Conservation (phyloP, 2,329 filamentous ascomycete genomes). For the Gliomastix tumulicola region DNA sequence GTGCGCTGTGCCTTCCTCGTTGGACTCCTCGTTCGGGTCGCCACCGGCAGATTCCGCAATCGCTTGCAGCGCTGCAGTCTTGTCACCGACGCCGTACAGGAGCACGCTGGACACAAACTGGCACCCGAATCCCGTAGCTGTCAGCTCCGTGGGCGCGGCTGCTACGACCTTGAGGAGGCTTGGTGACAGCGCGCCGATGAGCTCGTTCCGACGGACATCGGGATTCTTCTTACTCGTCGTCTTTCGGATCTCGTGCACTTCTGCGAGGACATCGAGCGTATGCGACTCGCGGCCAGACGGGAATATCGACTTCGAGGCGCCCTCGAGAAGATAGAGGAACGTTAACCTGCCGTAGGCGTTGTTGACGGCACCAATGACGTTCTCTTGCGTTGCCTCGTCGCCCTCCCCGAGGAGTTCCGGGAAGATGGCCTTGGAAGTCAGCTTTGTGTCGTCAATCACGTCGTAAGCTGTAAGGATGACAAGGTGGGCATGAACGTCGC, state of each 20-base stretch:
- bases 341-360: slow-evolving; percentile 59
- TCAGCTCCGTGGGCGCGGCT: slow-evolving; percentile 59
- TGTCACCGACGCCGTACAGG: slow-evolving; percentile 69
- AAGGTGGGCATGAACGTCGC: slow-evolving; percentile 69
- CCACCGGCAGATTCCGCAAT: slow-evolving; percentile 57
- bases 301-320: slow-evolving; percentile 53
- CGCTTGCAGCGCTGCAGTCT: slow-evolving; percentile 65
- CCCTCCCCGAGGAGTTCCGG: slow-evolving; percentile 75
- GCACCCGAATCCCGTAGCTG: slow-evolving; percentile 73
- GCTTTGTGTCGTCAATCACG: slow-evolving; percentile 88
- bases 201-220: slow-evolving; percentile 65
- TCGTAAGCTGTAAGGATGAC: slow-evolving; percentile 84
- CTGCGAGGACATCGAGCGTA: slow-evolving; percentile 57
- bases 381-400: slow-evolving; percentile 46
- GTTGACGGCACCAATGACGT: slow-evolving; percentile 57
- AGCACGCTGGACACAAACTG: slow-evolving; percentile 82
- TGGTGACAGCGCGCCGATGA: slow-evolving; percentile 67
- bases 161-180: slow-evolving; percentile 69
- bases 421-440: slow-evolving; percentile 80
- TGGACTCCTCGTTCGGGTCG: slow-evolving; percentile 36
- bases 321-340: slow-evolving; percentile 76
- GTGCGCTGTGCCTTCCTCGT: slow-evolving; percentile 17
- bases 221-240: slow-evolving; percentile 91
- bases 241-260: slow-evolving; percentile 72
- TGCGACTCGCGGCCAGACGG: slow-evolving; percentile 51